These are phyloP conservation scores for Lichtheimia ramosa DNA, from an alignment of 371 early-diverging fungal genomes.

Conservation along the genomic window DNA sequence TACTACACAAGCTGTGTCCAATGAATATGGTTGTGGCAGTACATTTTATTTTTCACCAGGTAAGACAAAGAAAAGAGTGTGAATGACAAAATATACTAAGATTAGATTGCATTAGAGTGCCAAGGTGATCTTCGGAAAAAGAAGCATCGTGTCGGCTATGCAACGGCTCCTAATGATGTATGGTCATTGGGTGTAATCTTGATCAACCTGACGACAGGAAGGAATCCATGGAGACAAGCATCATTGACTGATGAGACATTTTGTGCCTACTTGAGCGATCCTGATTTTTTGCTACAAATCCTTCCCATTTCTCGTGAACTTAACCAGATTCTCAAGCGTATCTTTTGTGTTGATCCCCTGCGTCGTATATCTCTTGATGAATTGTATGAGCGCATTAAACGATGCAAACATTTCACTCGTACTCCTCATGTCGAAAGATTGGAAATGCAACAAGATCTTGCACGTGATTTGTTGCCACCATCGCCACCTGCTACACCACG, in stretches of 20 bases:
- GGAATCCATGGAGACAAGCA: conserved; percentile 83
- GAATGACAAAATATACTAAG: not conserved
- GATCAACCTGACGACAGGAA: conserved; percentile 74
- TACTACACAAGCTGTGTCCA: conserved; percentile 69
- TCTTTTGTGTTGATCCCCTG: conserved; percentile 70
- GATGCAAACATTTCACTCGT: conserved; percentile 59
- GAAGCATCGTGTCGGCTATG: conserved; percentile 43
- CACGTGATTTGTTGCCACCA: conserved; percentile 2
- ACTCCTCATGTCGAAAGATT: conserved; percentile 30
- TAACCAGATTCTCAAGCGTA: conserved; percentile 67
- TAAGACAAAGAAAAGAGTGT: conserved; percentile 12
- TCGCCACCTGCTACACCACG: not conserved
- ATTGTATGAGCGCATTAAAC: conserved; percentile 53
- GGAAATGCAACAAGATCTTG: conserved; percentile 3
- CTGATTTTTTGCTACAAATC: conserved; percentile 61
- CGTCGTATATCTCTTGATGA: conserved; percentile 68
- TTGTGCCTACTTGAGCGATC: conserved; percentile 58
- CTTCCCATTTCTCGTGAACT: conserved; percentile 72
- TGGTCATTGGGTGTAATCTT: conserved; percentile 85
- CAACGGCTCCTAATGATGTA: conserved; percentile 80
- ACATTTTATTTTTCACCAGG: conserved; percentile 92
- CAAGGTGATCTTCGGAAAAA: conserved; percentile 57
- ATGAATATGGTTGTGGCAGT: conserved; percentile 90
- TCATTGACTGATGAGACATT: conserved; percentile 74
- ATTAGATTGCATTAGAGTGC: conserved; percentile 53